Conservation (phyloP, 176 grass and related monocot genomes). For the Bothriochloa decipiens region DNA sequence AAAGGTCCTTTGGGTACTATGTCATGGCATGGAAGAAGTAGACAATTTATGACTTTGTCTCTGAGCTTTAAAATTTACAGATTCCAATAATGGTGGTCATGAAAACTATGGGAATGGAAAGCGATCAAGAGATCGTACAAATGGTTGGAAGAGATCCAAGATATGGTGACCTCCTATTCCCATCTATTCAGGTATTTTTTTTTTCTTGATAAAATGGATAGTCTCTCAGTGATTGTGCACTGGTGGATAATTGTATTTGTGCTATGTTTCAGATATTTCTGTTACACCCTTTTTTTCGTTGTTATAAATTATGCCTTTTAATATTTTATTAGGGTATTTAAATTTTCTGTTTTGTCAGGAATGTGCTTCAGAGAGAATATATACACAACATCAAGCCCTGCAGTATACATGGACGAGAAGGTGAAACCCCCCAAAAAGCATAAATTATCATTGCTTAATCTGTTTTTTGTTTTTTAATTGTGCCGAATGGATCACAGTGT, state of each 20-base stretch:
- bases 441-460: not conserved
- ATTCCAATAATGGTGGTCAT: conserved; percentile 97
- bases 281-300: not conserved
- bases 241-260: no score
- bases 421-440: conserved; percentile 12
- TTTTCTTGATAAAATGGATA: conserved; percentile 12
- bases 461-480: not conserved
- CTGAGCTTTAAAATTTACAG: conserved; percentile 49
- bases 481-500: not conserved
- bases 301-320: not conserved
- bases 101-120: conserved; percentile 99
- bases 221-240: no score
- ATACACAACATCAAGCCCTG: conserved; percentile 82
- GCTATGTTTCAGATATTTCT: not conserved
- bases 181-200: conserved; percentile 83
- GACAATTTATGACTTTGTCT: conserved; percentile 28
- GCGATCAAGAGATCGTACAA: conserved; percentile 93
- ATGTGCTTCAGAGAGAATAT: conserved; percentile 94
- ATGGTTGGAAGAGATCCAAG: conserved; percentile 93
- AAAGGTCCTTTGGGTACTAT: conserved; percentile 12
- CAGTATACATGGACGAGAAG: conserved; percentile 93
- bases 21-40: conserved; percentile 6
- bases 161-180: conserved; percentile 73
- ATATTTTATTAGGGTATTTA: not conserved
- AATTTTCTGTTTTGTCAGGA: conserved; percentile 55